A percentile compares a stretch with the other conserved stretches of the same genome.
Conservation (phyloP, 2,329 filamentous ascomycete genomes). For the Penicillium sp. region DNA sequence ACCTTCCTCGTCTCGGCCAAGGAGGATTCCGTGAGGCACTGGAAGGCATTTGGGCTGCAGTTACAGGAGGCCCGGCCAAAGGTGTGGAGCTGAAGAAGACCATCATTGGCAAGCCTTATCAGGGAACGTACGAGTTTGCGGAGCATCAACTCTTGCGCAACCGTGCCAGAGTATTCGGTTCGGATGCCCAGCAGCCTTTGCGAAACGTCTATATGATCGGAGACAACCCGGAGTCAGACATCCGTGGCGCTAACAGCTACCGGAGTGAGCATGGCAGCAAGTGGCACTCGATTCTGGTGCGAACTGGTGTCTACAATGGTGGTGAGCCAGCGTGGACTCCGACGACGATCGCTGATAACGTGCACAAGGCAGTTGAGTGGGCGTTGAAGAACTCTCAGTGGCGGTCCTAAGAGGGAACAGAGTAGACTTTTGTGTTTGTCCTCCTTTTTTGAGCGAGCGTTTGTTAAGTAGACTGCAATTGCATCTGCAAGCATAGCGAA, state of each 20-base stretch:
- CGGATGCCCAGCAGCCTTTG: too few species aligned
- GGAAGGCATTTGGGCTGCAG: conserved; percentile 65
- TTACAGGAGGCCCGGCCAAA: conserved; percentile 53
- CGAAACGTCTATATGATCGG: conserved; percentile 87
- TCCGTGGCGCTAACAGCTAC: conserved; percentile 74
- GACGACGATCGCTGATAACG: conserved; percentile 61
- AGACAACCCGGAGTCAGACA: conserved; percentile 82
- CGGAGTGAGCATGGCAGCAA: conserved; percentile 55
- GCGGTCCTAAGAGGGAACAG: too few species aligned
- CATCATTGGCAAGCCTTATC: conserved; percentile 74
- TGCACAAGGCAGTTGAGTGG: conserved; percentile 68
- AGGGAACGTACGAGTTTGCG: conserved; percentile 71
- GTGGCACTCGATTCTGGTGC: conserved; percentile 69
- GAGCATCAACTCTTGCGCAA: conserved; percentile 62
- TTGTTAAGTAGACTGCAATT: too few species aligned
- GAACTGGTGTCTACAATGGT: conserved; percentile 65
- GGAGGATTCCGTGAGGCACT: conserved; percentile 80
- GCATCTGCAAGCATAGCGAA: too few species aligned
- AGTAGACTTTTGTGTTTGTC: too few species aligned
- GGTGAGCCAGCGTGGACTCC: conserved; percentile 54
- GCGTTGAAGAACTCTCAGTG: conserved; percentile 56
- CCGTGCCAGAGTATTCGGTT: too few species aligned
- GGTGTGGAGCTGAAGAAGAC: conserved; percentile 53
- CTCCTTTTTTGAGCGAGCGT: too few species aligned
- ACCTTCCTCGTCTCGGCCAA: conserved; percentile 77